Conservation (phyloP, 805 yeast species). For the Ogataea pilisensis region DNA sequence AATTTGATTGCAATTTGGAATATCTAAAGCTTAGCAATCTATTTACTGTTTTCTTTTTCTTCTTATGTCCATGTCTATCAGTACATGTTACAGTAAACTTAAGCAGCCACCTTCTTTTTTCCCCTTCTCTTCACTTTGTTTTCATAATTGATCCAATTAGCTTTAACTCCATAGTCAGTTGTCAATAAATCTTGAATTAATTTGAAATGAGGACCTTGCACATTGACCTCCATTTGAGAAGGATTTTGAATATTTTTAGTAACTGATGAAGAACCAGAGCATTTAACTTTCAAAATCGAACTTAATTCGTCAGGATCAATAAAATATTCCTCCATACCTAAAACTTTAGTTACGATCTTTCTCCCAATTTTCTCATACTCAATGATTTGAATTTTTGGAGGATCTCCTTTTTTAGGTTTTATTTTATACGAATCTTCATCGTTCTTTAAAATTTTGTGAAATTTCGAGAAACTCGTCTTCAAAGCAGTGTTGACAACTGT, state of each 20-base stretch:
- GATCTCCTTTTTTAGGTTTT: constrained; percentile 54
- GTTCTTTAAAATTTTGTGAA: constrained; percentile 40
- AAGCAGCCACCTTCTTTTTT: neutral
- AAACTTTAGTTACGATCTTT: constrained; percentile 70
- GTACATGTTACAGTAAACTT: neutral
- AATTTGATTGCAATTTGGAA: no score
- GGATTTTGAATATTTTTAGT: constrained; percentile 56
- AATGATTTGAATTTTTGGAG: constrained; percentile 62
- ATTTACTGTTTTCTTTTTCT: no score
- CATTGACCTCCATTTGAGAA: constrained; percentile 61
- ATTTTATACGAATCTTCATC: constrained; percentile 33
- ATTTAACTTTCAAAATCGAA: constrained; percentile 64
- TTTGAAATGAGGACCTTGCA: constrained; percentile 86
- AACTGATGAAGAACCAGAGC: constrained; percentile 86
- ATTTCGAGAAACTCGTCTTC: constrained; percentile 40
- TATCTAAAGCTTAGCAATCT: no score
- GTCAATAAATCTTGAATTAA: constrained; percentile 54
- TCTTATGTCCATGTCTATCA: no score
- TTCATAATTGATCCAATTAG: constrained; percentile 59
- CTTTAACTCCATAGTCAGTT: constrained; percentile 57
- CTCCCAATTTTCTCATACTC: constrained; percentile 80
- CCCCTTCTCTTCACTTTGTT: constrained; percentile 53
- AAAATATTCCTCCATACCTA: constrained; percentile 63
- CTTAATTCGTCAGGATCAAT: constrained; percentile 65
- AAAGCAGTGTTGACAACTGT: constrained; percentile 41